Evolutionary conservation across 2,329 filamentous ascomycete genomes (phyloP).

Genomic region (Seiridium cupressi): DNA sequence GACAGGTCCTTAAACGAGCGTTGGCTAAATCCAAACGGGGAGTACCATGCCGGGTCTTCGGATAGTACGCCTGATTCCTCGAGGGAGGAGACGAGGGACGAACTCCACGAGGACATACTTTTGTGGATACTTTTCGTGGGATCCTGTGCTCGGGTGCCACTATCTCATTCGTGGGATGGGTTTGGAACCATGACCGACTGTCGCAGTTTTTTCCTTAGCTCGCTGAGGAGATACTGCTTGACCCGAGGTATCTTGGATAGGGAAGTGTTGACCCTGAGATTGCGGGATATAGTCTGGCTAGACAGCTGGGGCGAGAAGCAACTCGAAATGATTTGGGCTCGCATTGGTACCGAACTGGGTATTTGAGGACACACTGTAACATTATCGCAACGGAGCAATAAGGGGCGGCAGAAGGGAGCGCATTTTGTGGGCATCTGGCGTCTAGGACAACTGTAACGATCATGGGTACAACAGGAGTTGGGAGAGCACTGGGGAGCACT

Average conservation of each 20-base stretch:
- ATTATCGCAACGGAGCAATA: not conserved
- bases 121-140: constrained; percentile 30
- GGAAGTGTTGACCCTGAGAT: constrained; percentile 18
- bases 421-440: not conserved
- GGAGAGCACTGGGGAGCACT: no score
- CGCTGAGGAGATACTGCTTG: constrained; percentile 23
- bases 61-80: not conserved
- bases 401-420: not conserved
- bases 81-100: constrained; percentile 11
- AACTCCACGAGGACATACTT: constrained; percentile 25
- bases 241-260: constrained; percentile 22
- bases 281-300: constrained; percentile 26
- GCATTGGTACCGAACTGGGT: not conserved
- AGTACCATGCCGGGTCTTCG: constrained; percentile 8
- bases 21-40: not conserved
- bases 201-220: constrained; percentile 27
- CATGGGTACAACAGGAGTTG: no score
- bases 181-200: constrained; percentile 17
- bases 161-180: constrained; percentile 12
- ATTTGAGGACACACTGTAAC: not conserved
- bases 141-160: constrained; percentile 25
- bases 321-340: constrained; percentile 22
- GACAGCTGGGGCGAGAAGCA: constrained; percentile 29
- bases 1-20: not conserved
- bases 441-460: not conserved